Evolutionary conservation across 176 grass and related monocot species (phyloP), one percentile per base, ranked within the genome.

Genomic region (Bolboschoenus planiculmis): DNA sequence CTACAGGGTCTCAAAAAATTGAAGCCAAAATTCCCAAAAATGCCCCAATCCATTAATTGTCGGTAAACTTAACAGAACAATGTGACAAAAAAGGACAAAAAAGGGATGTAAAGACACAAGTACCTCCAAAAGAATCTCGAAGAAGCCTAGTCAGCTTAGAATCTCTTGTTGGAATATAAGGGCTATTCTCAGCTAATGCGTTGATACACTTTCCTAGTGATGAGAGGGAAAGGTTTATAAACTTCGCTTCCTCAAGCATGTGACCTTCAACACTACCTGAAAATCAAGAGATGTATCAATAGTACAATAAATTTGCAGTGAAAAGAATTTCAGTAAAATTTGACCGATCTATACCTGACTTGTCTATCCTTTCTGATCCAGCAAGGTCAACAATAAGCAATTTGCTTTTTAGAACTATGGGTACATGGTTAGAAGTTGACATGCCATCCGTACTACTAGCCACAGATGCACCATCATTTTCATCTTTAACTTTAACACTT

Each of bases 101-200:
- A 54, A 43, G 48, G 15, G 6, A 63, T 36, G 55, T 47, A 14
- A 62, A 44, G 44, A 58, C 9, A 86, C 37, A 34, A 87, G 27
- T 47, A 98, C 95, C 95, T 93, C 95, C 95, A 91, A 98, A 98
- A 83, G 95, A 98, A 90, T 98, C 95, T 84, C 95, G 92, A 34
- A 98, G 85, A 43, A 98, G 85, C 85, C 95, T 98, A 83, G 95
- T 98, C 80, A 98, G 87, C 61, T 98, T 98, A 60, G 95, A 98
- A 47, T 95, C 95, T 87, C 95, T 92, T 44, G 79, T 98, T 59
- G 95, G 95, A 91, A 98, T 88, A 90, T 98, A 87, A 64, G 89
- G 84, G 85, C 89, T 90, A 83, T 95, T 91, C 84, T 98, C 95
- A 87, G 95, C 95, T 86, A 98, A 81, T 37, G 92, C 95, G 51